phyloP scores from a whole-genome alignment of 805 yeast genomes.

The Kregervanrija pseudodelftensis region DNA sequence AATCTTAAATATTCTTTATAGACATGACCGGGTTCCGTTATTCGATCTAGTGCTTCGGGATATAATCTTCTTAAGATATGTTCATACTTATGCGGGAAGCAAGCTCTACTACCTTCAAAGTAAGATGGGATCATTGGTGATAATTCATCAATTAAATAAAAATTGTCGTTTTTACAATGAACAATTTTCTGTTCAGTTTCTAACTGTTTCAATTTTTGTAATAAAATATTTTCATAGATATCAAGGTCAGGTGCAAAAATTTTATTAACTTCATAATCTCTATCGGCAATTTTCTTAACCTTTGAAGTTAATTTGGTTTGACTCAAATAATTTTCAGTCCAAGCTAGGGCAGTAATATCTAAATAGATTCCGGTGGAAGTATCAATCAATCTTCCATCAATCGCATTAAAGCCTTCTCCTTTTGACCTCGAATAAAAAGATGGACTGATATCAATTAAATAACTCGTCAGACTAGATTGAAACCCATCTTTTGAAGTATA shows the following conservation, averaged over 20 bases:
- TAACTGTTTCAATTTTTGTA: conserved; percentile 26
- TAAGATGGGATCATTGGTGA: conserved; percentile 45
- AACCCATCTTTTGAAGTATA: conserved; percentile 12
- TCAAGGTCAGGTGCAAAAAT: conserved; percentile 41
- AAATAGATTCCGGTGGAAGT: conserved; percentile 40
- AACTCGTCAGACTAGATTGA: conserved; percentile 25
- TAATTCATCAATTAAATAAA: conserved; percentile 40
- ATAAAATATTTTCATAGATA: conserved; percentile 8
- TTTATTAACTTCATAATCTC: conserved; percentile 11
- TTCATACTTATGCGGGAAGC: conserved; percentile 35
- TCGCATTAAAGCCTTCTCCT: conserved; percentile 43
- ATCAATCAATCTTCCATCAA: conserved; percentile 50
- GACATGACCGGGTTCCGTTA: conserved; percentile 32
- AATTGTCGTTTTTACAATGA: conserved; percentile 46
- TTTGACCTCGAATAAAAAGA: conserved; percentile 29
- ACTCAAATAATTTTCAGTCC: conserved; percentile 8
- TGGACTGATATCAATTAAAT: conserved; percentile 28
- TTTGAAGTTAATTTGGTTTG: conserved; percentile 3
- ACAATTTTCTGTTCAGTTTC: conserved; percentile 12
- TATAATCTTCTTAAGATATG: conserved; percentile 45
- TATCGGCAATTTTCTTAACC: conserved; percentile 11
- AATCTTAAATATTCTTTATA: conserved; percentile 46
- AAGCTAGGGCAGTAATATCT: conserved; percentile 35
- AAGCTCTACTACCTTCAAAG: conserved; percentile 51
- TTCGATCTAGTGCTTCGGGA: conserved; percentile 23